A percentile compares a stretch with the other conserved stretches of the same genome.
These are phyloP conservation scores for Daldinia sp. DNA, from an alignment of 2,329 filamentous ascomycete species.

Conservation along the genomic window DNA sequence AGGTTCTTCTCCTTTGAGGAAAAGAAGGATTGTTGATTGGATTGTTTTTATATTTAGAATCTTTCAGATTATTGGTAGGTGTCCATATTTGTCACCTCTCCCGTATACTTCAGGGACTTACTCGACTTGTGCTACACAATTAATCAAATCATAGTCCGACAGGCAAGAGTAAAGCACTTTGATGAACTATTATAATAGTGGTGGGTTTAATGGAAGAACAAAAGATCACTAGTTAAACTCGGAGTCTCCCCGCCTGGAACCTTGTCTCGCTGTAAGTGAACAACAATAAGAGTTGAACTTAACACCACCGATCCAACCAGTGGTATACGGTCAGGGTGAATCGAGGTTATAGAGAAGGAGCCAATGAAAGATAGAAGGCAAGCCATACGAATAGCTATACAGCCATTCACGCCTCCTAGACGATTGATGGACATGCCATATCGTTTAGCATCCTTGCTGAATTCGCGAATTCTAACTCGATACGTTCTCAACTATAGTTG, in stretches of 20 bases:
- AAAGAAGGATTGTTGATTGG: not conserved
- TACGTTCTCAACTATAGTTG: not conserved
- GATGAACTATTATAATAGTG: too few relatives aligned
- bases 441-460: not conserved
- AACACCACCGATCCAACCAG: not conserved
- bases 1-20: not conserved
- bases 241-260: not conserved
- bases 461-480: slow-evolving; percentile 3
- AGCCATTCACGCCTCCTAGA: not conserved
- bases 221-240: too few relatives aligned
- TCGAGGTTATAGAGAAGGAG: not conserved
- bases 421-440: not conserved
- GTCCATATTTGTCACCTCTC: not conserved
- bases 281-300: not conserved
- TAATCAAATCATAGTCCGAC: not conserved
- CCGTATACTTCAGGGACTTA: not conserved
- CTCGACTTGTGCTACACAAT: not conserved
- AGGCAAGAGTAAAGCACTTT: not conserved
- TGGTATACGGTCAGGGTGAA: not conserved
- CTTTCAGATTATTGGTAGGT: slow-evolving; percentile 63
- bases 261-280: not conserved
- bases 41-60: slow-evolving; percentile 68
- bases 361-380: not conserved
- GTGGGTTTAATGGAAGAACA: too few relatives aligned
- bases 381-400: not conserved